Percentiles rank a stretch among this genome's conserved stretches.
phyloP scores from a whole-genome alignment of 2,329 filamentous ascomycete species.

The Colletotrichum sp. region DNA sequence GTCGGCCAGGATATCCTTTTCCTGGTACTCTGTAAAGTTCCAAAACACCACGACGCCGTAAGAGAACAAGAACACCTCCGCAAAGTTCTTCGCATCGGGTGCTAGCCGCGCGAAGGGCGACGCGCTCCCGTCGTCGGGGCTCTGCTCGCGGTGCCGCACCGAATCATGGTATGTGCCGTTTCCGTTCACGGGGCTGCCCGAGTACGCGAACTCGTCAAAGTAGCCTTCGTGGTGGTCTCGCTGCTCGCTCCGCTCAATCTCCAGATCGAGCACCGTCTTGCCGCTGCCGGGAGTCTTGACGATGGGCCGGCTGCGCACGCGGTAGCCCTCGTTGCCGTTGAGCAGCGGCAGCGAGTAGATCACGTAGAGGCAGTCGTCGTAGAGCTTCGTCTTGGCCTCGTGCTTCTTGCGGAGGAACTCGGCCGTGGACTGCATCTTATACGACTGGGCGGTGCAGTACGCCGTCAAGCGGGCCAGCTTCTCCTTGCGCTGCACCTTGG shows the following conservation, averaged over 20 bases:
- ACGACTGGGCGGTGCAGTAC: conserved; percentile 94
- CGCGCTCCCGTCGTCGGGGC: conserved; percentile 44
- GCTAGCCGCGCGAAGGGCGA: conserved; percentile 64
- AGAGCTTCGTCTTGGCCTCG: conserved; percentile 90
- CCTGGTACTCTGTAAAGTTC: conserved; percentile 96
- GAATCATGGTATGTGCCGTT: conserved; percentile 30
- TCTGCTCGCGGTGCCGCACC: conserved; percentile 22
- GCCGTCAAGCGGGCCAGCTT: conserved; percentile 91
- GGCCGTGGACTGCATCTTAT: conserved; percentile 87
- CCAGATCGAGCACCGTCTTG: conserved; percentile 89
- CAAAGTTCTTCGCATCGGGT: conserved; percentile 77
- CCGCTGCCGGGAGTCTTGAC: conserved; percentile 88
- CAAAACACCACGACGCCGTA: conserved; percentile 98
- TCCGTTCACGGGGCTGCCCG: conserved; percentile 34
- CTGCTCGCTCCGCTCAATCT: conserved; percentile 92
- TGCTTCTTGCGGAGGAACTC: conserved; percentile 88
- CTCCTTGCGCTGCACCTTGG: conserved; percentile 85
- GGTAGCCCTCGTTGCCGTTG: conserved; percentile 83
- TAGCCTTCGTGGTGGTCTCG: conserved; percentile 92
- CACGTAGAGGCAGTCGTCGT: conserved; percentile 95
- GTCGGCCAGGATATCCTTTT: conserved; percentile 95
- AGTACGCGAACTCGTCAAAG: conserved; percentile 74
- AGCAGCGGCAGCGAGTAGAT: conserved; percentile 93
- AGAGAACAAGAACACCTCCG: conserved; percentile 96
- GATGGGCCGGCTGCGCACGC: conserved; percentile 87